Percentiles rank a stretch among this genome's conserved stretches.
Evolutionary conservation across 2,329 filamentous ascomycete genomes (phyloP).

Genomic region (Byssochlamys sp.): DNA sequence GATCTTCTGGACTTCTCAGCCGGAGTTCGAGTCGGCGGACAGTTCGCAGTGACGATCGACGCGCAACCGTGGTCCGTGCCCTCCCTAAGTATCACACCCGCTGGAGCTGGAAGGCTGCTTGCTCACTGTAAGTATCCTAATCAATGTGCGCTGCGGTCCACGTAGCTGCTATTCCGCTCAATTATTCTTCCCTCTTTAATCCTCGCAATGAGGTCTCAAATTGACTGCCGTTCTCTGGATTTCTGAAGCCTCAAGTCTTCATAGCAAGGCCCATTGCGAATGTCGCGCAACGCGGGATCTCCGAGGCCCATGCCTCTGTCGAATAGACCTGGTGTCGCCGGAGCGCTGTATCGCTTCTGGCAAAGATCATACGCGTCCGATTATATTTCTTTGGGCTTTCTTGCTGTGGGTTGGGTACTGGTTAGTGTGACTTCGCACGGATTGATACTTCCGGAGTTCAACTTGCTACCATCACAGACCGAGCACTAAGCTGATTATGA

Average conservation of each 20-base stretch:
- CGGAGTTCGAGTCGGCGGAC: background rate
- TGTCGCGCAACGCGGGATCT: conserved; percentile 21
- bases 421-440: conserved; percentile 11
- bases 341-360: conserved; percentile 43
- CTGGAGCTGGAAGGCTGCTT: conserved; percentile 1
- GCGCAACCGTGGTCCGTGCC: conserved; percentile 12
- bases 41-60: background rate
- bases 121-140: background rate
- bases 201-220: background rate
- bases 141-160: background rate
- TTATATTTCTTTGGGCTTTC: conserved; percentile 65
- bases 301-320: conserved; percentile 14
- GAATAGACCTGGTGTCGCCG: conserved; percentile 31
- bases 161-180: background rate
- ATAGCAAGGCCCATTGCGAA: background rate
- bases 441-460: background rate
- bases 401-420: conserved; percentile 54
- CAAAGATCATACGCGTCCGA: conserved; percentile 76
- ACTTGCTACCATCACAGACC: background rate
- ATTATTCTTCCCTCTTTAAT: background rate
- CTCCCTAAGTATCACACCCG: background rate
- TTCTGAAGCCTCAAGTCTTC: background rate
- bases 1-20: conserved; percentile 1
- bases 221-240: background rate
- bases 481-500: background rate